Evolutionary conservation across 2,329 filamentous ascomycete genomes (phyloP).

Genomic region (Teratosphaeria zuluensis): DNA sequence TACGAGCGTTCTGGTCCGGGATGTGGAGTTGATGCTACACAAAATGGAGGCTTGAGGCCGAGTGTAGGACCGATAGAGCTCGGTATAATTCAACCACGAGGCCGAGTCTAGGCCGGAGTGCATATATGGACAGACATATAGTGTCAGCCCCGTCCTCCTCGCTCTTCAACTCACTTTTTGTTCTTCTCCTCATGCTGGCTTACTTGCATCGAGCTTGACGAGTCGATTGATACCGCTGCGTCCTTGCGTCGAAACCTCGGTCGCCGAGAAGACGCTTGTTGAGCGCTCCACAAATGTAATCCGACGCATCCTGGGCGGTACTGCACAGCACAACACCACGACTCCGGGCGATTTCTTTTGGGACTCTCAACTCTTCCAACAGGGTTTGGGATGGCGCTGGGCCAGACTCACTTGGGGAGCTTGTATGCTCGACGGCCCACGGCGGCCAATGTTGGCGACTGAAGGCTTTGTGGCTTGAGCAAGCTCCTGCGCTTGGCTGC

Average conservation of each 20-base stretch:
- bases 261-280: background rate
- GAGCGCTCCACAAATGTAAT: background rate
- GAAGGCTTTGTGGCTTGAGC: background rate
- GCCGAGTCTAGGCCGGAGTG: background rate
- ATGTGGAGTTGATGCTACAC: background rate
- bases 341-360: background rate
- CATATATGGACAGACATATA: background rate
- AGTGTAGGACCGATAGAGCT: background rate
- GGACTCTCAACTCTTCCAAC: background rate
- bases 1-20: too few relatives aligned
- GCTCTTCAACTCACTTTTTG: background rate
- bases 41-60: background rate
- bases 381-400: background rate
- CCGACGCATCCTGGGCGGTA: background rate
- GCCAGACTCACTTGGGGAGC: background rate
- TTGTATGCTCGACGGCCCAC: background rate
- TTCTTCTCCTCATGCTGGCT: background rate
- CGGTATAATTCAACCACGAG: background rate
- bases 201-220: background rate
- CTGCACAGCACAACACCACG: background rate
- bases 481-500: background rate
- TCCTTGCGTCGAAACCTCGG: background rate
- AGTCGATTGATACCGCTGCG: background rate
- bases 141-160: background rate
- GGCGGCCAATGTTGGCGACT: background rate